Base-by-base conservation (phyloP, 1,139 yeast species). In the Ogataea hybrid region DNA sequence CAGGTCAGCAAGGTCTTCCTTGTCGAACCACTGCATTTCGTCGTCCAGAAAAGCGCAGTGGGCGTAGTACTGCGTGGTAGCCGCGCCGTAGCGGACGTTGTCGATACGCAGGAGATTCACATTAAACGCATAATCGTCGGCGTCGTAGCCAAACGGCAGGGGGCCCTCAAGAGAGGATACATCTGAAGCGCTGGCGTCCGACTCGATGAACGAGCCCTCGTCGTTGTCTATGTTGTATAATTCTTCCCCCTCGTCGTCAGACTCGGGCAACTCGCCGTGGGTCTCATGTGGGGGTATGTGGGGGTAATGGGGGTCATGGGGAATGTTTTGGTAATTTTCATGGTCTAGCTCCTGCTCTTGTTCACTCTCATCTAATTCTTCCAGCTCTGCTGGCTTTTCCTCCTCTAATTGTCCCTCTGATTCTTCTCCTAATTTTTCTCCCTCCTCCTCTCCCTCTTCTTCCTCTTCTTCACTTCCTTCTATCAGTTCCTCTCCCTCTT, bases 101-200 rank as follows among this genome's bases (percentile, higher is more conserved):
- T 74, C 67, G 2, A 81, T 70, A 7, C 69, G 63, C 5, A 81
- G 63, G 33, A 69, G 67, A 0, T 81, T 70, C 2, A 75, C 69
- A 53, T 81, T 82, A 49, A 78, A 77, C 0, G 63, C 47, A 49
- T 71, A 81, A 57, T 83, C 90, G 56, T 80, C 86, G 11, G 78
- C 79, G 2, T 77, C 59, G 50, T 75, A 78, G 0, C 90, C 90
- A 58, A 78, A 83, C 42, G 78, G 84, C 0, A 79, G 77, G 2
- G 33, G 10, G 8, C 14, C 12, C 5, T 15, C 30, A 16, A 4
- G 9, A 7, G 21, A 20, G 21, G 21, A 20, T 6, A 6, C 7
- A 2, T 17, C 18, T 17, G 18, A 11, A 25, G 25, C 25, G 9
- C 12, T 10, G 27, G 27, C 41, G n/a, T 28, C 37, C n/a, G n/a